phyloP scores from a whole-genome alignment of 371 early-diverging fungal species.

The Mortierella sp. region DNA sequence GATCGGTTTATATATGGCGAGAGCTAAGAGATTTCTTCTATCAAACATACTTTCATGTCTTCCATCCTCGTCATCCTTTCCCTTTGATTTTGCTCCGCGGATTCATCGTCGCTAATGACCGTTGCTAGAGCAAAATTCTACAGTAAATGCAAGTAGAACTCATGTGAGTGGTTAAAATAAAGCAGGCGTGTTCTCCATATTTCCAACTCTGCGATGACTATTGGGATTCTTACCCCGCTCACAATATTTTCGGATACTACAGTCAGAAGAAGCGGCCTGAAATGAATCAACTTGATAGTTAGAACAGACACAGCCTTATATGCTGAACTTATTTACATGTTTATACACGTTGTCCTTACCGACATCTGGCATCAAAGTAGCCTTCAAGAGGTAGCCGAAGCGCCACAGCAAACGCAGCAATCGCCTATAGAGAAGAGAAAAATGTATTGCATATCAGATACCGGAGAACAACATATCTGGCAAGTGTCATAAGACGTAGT shows the following conservation, averaged over 20 bases:
- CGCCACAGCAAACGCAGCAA: slow-evolving; percentile 30
- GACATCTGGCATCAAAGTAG: slow-evolving; percentile 24
- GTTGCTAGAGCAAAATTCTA: slow-evolving; percentile 37
- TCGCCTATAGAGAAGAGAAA: slow-evolving; percentile 10
- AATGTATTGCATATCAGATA: not conserved
- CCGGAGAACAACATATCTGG: not conserved
- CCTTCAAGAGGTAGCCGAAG: slow-evolving; percentile 35
- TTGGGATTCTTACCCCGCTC: slow-evolving; percentile 21
- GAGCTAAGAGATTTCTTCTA: not conserved
- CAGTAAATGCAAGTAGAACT: not conserved
- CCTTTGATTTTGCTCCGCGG: not conserved
- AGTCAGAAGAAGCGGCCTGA: slow-evolving; percentile 27
- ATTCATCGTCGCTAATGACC: slow-evolving; percentile 19
- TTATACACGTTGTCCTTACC: slow-evolving; percentile 12
- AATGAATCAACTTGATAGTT: not conserved
- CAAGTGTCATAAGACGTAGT: not conserved
- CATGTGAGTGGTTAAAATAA: not conserved
- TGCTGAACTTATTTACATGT: not conserved
- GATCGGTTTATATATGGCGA: not conserved
- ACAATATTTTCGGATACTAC: slow-evolving; percentile 37
- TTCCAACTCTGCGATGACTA: not conserved
- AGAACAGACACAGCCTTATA: not conserved
- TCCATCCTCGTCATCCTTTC: not conserved
- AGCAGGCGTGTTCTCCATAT: not conserved
- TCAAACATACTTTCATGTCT: not conserved